These are phyloP conservation scores for Angomonas desouzai DNA, from an alignment of 208 protist genomes.

Conservation along the genomic window DNA sequence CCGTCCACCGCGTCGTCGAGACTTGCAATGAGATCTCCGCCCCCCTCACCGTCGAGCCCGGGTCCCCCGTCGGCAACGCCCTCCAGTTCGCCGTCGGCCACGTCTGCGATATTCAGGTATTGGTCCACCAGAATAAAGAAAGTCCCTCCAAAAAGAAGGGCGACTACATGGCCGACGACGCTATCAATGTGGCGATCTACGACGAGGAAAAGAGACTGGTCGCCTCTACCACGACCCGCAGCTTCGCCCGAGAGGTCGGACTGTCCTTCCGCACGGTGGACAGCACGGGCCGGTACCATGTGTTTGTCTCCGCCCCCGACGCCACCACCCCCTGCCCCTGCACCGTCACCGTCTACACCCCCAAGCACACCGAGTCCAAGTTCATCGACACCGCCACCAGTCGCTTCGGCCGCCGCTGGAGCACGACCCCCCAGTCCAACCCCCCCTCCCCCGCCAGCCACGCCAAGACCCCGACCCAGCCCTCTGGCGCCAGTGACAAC, in stretches of 20 bases:
- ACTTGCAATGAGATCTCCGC: conserved; percentile 29
- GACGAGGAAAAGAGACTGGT: conserved; percentile 49
- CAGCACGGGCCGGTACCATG: conserved; percentile 43
- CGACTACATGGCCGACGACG: conserved; percentile 59
- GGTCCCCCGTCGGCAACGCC: conserved; percentile 20
- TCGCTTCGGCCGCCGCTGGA: neutral
- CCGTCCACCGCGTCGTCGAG: conserved; percentile 58
- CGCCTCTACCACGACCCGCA: conserved; percentile 37
- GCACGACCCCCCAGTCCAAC: no score
- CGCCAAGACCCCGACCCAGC: no score
- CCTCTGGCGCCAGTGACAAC: no score
- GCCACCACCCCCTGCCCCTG: conserved; percentile 50
- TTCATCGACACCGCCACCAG: neutral
- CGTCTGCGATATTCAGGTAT: conserved; percentile 71
- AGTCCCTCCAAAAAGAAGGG: conserved; percentile 16
- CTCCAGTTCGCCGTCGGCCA: conserved; percentile 60
- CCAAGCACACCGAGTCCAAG: conserved; percentile 5
- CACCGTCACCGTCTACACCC: conserved; percentile 25
- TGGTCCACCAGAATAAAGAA: conserved; percentile 61
- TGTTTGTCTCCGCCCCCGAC: conserved; percentile 46
- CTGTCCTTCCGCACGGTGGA: conserved; percentile 40
- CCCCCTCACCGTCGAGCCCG: conserved; percentile 35
- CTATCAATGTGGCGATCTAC: conserved; percentile 52
- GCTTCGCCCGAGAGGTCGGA: conserved; percentile 73
- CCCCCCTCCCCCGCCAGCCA: no score